Evolutionary conservation across 305 asterid genomes (phyloP), one percentile per base, ranked within the genome.

Genomic region (Caryopteris hybrid): DNA sequence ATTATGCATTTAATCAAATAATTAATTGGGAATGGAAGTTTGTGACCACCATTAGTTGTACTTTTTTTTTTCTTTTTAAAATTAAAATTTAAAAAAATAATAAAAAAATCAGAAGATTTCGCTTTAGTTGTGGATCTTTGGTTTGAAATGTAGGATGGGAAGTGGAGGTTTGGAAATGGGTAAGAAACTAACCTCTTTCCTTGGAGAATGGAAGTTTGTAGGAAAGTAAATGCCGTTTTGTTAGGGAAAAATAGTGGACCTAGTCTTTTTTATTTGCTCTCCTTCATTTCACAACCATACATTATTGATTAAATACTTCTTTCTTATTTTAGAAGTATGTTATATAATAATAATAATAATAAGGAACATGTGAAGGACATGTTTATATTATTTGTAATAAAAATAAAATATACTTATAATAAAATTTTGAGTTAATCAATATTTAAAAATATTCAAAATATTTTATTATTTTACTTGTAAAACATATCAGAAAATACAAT

Each of bases 141-240:
- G 73, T 34, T 76, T 72, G 84, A 78, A 76, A 61, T 74, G 41
- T 63, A 20, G 18, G 53, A 71, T 66, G 59, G 61, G 70, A 61
- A 60, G 18, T 57, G 64, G 60, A 70, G 59, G 55, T 66, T 1
- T 67, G 34, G 67, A 60, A 64, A 55, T 48, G 74, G 64, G 76
- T 1, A 53, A 45, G 72, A 77, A 79, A 75, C 25, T 65, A 73
- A 74, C 27, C 38, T 57, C 27, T 39, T 64, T 41, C 71, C 80
- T 69, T 74, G 56, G 72, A 79, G 74, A 80, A 74, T 46, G 76
- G 86, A 77, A 79, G 42, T 63, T 73, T 71, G 63, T 66, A 56
- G 75, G 83, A 67, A 68, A 80, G 70, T 81, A 64, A 81, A 58
- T 82, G 87, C 88, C 94, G 90, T 86, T 78, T 79, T 74, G 74